phyloP scores from a whole-genome alignment of 345 rosid species.

The Psidium friedrichsthalianum region DNA sequence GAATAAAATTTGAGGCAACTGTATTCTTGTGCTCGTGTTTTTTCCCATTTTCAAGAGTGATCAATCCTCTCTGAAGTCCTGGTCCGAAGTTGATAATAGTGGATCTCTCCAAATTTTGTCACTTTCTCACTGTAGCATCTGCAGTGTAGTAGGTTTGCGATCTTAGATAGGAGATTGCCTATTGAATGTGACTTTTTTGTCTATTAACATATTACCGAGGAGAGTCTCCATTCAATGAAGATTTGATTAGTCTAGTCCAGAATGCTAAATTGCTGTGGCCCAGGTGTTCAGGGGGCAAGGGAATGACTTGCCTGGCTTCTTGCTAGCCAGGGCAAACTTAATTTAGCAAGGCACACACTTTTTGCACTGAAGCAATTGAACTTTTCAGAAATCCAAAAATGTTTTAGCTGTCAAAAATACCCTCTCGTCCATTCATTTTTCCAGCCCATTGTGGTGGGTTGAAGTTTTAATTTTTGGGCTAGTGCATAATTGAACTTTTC shows the following conservation, averaged over 20 bases:
- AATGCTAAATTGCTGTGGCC: not conserved
- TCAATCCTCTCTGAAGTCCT: not conserved
- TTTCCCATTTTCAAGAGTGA: not conserved
- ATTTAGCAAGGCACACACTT: not conserved
- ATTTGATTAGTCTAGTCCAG: not conserved
- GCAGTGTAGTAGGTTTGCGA: not conserved
- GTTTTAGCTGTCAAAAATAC: not conserved
- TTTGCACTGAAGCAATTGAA: not conserved
- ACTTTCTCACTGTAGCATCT: not conserved
- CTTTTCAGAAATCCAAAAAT: not conserved
- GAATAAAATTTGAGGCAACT: not conserved
- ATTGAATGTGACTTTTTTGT: not conserved
- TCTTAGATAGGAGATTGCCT: not conserved
- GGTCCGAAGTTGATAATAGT: not conserved
- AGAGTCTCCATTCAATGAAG: not conserved
- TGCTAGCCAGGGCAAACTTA: not conserved
- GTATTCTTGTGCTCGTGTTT: not conserved
- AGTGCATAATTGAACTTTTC: no score
- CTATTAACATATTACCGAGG: not conserved
- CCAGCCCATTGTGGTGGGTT: not conserved
- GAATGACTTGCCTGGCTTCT: not conserved
- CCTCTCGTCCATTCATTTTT: not conserved
- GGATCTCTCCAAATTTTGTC: not conserved
- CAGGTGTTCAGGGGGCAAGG: not conserved
- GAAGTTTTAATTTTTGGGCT: not conserved